phyloP scores from a whole-genome alignment of 208 protist genomes.

The Entamoeba dispar region DNA sequence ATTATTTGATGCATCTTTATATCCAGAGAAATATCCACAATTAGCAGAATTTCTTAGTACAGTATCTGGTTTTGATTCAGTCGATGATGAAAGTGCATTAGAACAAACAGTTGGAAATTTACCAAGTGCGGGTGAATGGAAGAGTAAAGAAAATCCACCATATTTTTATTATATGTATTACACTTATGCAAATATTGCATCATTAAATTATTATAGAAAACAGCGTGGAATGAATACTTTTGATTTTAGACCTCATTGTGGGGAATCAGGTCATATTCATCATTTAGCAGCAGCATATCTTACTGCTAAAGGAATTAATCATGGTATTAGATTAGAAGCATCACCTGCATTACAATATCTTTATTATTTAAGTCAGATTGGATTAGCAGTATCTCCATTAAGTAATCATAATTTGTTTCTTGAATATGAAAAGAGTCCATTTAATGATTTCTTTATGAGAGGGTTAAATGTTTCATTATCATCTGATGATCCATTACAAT shows the following conservation, averaged over 20 bases:
- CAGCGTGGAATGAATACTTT: slow-evolving; percentile 64
- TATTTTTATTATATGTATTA: slow-evolving; percentile 95
- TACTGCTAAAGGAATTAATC: slow-evolving; percentile 67
- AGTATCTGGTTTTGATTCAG: slow-evolving; percentile 77
- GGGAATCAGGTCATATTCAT: slow-evolving; percentile 44
- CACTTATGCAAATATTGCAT: slow-evolving; percentile 84
- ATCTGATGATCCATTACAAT: slow-evolving; percentile 36
- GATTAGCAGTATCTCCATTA: slow-evolving; percentile 87
- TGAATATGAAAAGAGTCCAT: slow-evolving; percentile 77
- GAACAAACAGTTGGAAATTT: slow-evolving; percentile 33
- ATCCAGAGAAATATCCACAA: slow-evolving; percentile 70
- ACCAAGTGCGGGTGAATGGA: slow-evolving; percentile 62
- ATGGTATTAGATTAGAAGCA: slow-evolving; percentile 38
- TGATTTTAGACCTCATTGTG: slow-evolving; percentile 80
- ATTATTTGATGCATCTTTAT: slow-evolving; percentile 79
- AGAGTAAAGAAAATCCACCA: slow-evolving; percentile 71
- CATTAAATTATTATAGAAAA: slow-evolving; percentile 74
- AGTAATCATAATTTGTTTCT: slow-evolving; percentile 93
- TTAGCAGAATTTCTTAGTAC: slow-evolving; percentile 79
- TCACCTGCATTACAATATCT: slow-evolving; percentile 78
- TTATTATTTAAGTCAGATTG: slow-evolving; percentile 82
- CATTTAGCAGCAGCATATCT: slow-evolving; percentile 55
- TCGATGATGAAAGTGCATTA: slow-evolving; percentile 86
- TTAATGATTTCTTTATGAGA: slow-evolving; percentile 39
- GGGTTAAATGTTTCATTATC: slow-evolving; percentile 1